Evolutionary conservation across 75 land plant species (phyloP), one percentile per base, ranked within the genome.

Genomic region (Pinus tabuliformis): DNA sequence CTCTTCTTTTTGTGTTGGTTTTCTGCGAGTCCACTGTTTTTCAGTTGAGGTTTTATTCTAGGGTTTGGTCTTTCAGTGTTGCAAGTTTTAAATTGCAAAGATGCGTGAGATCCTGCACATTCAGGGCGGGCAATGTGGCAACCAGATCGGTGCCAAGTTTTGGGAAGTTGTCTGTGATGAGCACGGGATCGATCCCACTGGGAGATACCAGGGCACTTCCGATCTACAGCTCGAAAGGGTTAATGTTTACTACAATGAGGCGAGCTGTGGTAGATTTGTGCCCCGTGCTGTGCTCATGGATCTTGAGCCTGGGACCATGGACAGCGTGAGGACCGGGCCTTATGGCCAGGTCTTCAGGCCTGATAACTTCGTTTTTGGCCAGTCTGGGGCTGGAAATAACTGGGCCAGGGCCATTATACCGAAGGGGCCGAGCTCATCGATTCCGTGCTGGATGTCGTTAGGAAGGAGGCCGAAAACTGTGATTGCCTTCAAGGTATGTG

Each of bases 341-440:
- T 45, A 45, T 45, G 49, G 49, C 56, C 83, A 81, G 81, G 78
- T 85, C 28, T 86, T 86, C 71, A 74, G 85, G 26, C 85, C 85
- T 26, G 75, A 80, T 58, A 82, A 84, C 78, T 84, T 84, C 64
- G 85, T 84, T 16, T 85, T 86, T 24, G 88, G 88, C 22, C 88
- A 86, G 73, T 81, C 84, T 18, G 88, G 88, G 6, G 88, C 87
- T 59, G 84, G 85, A 30, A 81, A 85, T 62, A 82, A 82, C 82
- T 83, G 82, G 85, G 85, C 82, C 37, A 80, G 74, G 85, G 88
- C 0, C 89, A 87, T 30, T 86, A 87, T 75, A 86, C 89, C 20
- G 88, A 87, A 70, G 89, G 89, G 5, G 89, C 89, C 1, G 89
- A 87, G 78, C 89, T 84, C 28, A 72, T 78, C 17, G 83, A 78